Evolutionary conservation across 495 filamentous ascomycete genomes (phyloP).

Genomic region (Parachaetomium inaequale): DNA sequence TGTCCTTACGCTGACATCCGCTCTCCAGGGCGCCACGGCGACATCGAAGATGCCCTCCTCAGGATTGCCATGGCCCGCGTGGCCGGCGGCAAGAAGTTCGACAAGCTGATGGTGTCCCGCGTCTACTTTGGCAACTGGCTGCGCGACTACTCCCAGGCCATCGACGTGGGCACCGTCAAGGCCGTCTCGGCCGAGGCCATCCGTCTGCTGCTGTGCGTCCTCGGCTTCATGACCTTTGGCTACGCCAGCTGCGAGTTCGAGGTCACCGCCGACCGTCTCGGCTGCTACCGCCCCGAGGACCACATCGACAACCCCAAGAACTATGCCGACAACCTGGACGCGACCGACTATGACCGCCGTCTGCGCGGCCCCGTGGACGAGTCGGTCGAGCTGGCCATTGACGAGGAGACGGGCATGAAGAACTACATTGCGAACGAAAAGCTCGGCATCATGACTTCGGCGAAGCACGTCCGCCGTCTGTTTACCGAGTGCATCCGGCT

Average conservation of each 20-base stretch:
- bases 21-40: constrained; percentile 74
- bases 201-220: constrained; percentile 66
- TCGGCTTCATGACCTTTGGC: constrained; percentile 63
- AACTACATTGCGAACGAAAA: constrained; percentile 86
- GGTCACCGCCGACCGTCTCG: constrained; percentile 79
- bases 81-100: constrained; percentile 79
- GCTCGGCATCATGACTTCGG: constrained; percentile 68
- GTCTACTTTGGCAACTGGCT: constrained; percentile 93
- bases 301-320: constrained; percentile 78
- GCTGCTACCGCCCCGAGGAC: constrained; percentile 84
- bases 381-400: constrained; percentile 68
- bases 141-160: constrained; percentile 75
- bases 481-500: constrained; percentile 70
- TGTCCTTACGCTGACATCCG: neutral
- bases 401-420: constrained; percentile 77
- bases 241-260: constrained; percentile 92
- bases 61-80: constrained; percentile 69
- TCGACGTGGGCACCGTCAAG: constrained; percentile 86
- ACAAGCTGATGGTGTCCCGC: constrained; percentile 79
- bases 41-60: constrained; percentile 88
- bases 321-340: constrained; percentile 83
- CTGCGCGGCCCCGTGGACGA: constrained; percentile 82
- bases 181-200: constrained; percentile 85
- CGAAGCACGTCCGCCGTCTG: constrained; percentile 66
- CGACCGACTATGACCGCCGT: constrained; percentile 71